Conservation (phyloP, 495 filamentous ascomycete species). For the Hypoxylon crocopeplum region DNA sequence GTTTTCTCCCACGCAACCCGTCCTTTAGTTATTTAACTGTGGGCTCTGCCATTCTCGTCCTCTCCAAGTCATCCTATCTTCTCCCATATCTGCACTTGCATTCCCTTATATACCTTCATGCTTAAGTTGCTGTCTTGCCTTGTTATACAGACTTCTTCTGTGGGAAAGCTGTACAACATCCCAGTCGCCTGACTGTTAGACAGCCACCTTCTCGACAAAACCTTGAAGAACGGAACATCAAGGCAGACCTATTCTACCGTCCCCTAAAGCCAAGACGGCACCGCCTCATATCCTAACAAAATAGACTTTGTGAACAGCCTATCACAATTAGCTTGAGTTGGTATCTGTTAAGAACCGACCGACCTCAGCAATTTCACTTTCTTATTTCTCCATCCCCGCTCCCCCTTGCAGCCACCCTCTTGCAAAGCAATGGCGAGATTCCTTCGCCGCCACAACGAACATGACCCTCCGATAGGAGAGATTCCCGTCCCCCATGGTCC, state of each 20-base stretch:
- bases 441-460: constrained; percentile 48
- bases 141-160: not conserved
- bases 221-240: constrained; percentile 8
- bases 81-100: constrained; percentile 7
- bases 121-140: not conserved
- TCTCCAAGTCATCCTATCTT: not conserved
- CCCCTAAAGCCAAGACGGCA: constrained; percentile 23
- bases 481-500: constrained; percentile 59
- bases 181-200: constrained; percentile 7
- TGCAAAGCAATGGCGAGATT: constrained; percentile 40
- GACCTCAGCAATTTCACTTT: not conserved
- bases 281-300: constrained; percentile 11
- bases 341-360: constrained; percentile 4
- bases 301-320: constrained; percentile 18
- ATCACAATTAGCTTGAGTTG: constrained; percentile 17
- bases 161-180: constrained; percentile 8
- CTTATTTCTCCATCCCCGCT: not conserved
- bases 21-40: constrained; percentile 22
- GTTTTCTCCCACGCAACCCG: constrained; percentile 9
- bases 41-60: constrained; percentile 11
- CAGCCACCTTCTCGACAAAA: not conserved
- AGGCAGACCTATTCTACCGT: not conserved
- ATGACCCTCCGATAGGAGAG: constrained; percentile 50
- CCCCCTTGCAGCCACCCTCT: constrained; percentile 3
- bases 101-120: not conserved